Percentiles rank a stretch among this genome's conserved stretches.
Conservation (phyloP, 2,329 filamentous ascomycete genomes). For the Coniochaeta sp. region DNA sequence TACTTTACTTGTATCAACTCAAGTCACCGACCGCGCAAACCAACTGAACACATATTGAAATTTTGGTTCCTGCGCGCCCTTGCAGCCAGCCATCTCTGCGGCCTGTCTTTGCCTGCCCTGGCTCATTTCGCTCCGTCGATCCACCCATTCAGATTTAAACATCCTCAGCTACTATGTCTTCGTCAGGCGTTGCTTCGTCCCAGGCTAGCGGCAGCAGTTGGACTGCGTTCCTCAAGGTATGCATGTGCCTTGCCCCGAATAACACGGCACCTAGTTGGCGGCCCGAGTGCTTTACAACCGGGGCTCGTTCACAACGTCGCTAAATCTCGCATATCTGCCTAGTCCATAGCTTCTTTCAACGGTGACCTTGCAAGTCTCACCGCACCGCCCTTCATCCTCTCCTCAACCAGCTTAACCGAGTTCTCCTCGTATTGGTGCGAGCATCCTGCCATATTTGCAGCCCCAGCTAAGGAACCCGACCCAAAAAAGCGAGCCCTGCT, state of each 20-base stretch:
- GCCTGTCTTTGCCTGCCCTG: neutral
- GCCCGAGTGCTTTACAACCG: constrained; percentile 1
- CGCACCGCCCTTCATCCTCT: constrained; percentile 76
- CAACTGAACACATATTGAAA: neutral
- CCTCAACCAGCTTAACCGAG: constrained; percentile 69
- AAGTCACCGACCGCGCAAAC: no score
- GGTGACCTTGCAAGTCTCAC: constrained; percentile 76
- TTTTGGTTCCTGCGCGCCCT: neutral
- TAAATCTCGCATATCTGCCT: constrained; percentile 4
- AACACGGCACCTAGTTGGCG: neutral
- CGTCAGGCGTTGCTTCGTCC: neutral
- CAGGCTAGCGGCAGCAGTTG: constrained; percentile 23
- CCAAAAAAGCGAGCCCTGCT: constrained; percentile 74
- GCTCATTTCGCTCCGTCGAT: neutral
- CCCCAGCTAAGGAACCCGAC: constrained; percentile 72
- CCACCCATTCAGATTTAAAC: neutral
- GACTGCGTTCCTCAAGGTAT: constrained; percentile 45
- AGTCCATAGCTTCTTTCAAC: constrained; percentile 75
- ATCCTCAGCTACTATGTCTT: neutral
- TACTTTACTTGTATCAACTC: no score
- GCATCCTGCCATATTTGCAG: constrained; percentile 70
- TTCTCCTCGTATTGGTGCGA: constrained; percentile 81
- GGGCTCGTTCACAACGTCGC: neutral
- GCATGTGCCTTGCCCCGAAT: neutral
- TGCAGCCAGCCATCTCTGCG: neutral